Base-by-base conservation (phyloP, 1,284 basidiomycete genomes). In the Puccinia novopanici region DNA sequence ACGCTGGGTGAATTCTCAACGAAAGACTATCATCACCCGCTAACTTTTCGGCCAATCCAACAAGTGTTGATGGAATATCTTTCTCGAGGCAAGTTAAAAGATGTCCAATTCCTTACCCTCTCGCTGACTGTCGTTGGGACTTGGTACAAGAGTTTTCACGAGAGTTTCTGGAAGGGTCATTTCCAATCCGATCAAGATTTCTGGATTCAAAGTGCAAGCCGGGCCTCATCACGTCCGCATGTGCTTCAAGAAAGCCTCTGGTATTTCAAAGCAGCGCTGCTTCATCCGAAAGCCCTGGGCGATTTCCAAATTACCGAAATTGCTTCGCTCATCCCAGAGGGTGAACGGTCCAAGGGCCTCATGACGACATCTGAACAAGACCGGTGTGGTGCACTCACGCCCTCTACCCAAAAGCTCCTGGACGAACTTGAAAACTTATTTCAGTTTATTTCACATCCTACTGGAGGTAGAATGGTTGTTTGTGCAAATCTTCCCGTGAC, bases 91-190 rank as follows among this genome's bases (percentile, higher is more conserved):
- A 6, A 45, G 45, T 15, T 15, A 15, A 27, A 15, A n/a, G 27
- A 24, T 30, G n/a, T 17, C 34, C 13, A 17, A 19, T 27, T 2
- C 30, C 59, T 61, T 61, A 3, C 30, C 17, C 30, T 61, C 34
- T 34, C 59, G 30, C 30, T 61, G 17, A 30, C 10, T 61, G 34
- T 37, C 2, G 30, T 61, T 17, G 59, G 30, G 27, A 61, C 37
- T 37, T 61, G 59, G 59, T 61, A 34, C 59, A 61, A 61, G 59
- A 61, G 19, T 12, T 61, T 37, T 61, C 8, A 61, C 27, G 9
- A 8, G 5, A 12, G 19, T n/a, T 37, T 37, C 27, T 37, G 30
- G 59, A 37, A 61, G 24, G 3, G 6, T 24, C 3, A 59, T 8
- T 24, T 59, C 55, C 13, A 30, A 24, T 59, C 55, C 2, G 55